Conservation (phyloP, 306 rosid species). For the Alnus glutinosa region DNA sequence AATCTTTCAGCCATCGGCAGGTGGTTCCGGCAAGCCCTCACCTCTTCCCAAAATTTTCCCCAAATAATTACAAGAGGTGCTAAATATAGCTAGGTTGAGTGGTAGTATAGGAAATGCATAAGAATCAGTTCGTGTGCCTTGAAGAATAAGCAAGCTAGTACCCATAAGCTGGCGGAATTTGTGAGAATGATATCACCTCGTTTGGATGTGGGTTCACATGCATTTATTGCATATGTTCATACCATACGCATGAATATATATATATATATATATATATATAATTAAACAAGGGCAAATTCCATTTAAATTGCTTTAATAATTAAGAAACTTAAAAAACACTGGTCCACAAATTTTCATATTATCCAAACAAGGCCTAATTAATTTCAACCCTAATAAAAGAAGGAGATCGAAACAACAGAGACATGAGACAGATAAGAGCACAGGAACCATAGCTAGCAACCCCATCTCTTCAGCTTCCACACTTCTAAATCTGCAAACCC, state of each 20-base stretch:
- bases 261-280: neutral
- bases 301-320: neutral
- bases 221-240: conserved; percentile 22
- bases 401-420: conserved; percentile 13
- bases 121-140: conserved; percentile 24
- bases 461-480: conserved; percentile 20
- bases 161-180: conserved; percentile 38
- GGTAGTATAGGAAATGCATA: conserved; percentile 3
- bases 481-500: conserved; percentile 60
- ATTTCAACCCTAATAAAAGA: conserved; percentile 26
- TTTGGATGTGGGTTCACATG: neutral
- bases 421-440: conserved; percentile 7
- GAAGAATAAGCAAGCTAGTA: conserved; percentile 25
- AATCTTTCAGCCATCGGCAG: neutral
- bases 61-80: neutral
- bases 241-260: no score
- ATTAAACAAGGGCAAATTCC: neutral
- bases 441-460: conserved; percentile 24
- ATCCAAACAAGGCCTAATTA: conserved; percentile 2
- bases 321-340: neutral
- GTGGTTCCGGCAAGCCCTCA: no score
- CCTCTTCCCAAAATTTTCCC: no score
- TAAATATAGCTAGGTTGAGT: neutral
- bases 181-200: conserved; percentile 34
- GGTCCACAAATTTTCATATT: conserved; percentile 35